phyloP scores from a whole-genome alignment of 805 yeast species.

The Blastobotrys mokoenaii region DNA sequence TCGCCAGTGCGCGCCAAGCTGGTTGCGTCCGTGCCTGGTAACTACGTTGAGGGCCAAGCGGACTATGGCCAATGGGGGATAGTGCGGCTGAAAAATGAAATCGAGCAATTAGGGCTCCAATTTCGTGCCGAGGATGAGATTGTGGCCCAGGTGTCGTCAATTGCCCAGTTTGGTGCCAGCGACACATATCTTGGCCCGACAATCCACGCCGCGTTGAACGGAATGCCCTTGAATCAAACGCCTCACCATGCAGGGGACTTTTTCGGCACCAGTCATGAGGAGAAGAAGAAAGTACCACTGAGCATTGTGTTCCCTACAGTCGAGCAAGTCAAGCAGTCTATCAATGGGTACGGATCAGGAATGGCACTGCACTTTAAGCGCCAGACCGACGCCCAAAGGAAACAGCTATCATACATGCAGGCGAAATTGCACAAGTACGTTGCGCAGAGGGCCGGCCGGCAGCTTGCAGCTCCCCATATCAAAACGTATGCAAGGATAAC shows the following conservation, averaged over 20 bases:
- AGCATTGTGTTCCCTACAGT: constrained; percentile 39
- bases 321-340: constrained; percentile 32
- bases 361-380: constrained; percentile 41
- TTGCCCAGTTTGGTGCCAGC: constrained; percentile 21
- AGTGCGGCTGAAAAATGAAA: constrained; percentile 10
- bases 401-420: constrained; percentile 36
- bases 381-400: constrained; percentile 17
- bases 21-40: constrained; percentile 28
- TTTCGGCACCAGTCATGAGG: constrained; percentile 19
- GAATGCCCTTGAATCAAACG: not conserved
- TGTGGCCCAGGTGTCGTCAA: constrained; percentile 23
- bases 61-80: constrained; percentile 19
- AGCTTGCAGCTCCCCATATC: constrained; percentile 49
- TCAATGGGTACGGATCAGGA: constrained; percentile 42
- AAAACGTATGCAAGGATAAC: constrained; percentile 44
- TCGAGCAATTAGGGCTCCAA: constrained; percentile 1
- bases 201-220: constrained; percentile 9
- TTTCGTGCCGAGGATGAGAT: constrained; percentile 2
- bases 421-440: constrained; percentile 43
- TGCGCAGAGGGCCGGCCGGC: constrained; percentile 23
- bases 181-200: constrained; percentile 17
- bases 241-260: no score
- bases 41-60: constrained; percentile 8
- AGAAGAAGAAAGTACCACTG: constrained; percentile 21
- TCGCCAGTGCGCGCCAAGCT: constrained; percentile 17